These are phyloP conservation scores for Mixia osmundae DNA, from an alignment of 1,284 basidiomycete genomes.

Conservation along the genomic window DNA sequence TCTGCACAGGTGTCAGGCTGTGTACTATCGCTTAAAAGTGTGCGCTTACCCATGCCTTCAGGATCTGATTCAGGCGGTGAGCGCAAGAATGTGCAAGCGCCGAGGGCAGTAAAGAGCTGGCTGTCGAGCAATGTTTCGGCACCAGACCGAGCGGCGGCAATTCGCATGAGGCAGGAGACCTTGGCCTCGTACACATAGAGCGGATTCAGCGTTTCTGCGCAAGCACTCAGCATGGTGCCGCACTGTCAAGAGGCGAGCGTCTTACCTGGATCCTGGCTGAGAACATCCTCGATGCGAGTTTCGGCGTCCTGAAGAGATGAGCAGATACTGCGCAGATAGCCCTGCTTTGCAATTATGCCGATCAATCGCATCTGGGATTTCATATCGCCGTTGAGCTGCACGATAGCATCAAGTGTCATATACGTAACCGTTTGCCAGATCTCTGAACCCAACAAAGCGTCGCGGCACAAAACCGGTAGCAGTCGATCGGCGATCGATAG, in stretches of 20 bases:
- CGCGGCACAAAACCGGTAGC: slow-evolving; percentile 51
- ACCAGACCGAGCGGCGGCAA: slow-evolving; percentile 56
- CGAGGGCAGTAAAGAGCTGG: slow-evolving; percentile 49
- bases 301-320: slow-evolving; percentile 64
- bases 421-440: slow-evolving; percentile 92
- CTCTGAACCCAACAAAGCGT: slow-evolving; percentile 80
- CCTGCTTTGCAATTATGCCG: slow-evolving; percentile 40
- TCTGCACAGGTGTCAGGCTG: slow-evolving; percentile 28
- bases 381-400: slow-evolving; percentile 20
- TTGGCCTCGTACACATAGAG: slow-evolving; percentile 90
- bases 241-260: slow-evolving; percentile 1
- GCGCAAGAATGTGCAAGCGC: slow-evolving; percentile 68
- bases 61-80: slow-evolving; percentile 56
- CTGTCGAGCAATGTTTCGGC: slow-evolving; percentile 66
- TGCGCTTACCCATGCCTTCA: slow-evolving; percentile 43
- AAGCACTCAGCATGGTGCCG: slow-evolving; percentile 1
- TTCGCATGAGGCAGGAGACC: slow-evolving; percentile 61
- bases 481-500: slow-evolving; percentile 40
- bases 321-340: slow-evolving; percentile 63
- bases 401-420: slow-evolving; percentile 54
- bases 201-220: slow-evolving; percentile 57
- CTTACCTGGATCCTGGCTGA: slow-evolving; percentile 70
- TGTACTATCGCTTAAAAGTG: not conserved
- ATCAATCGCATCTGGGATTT: slow-evolving; percentile 27
- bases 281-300: slow-evolving; percentile 44